Conservation (phyloP, 2,329 filamentous ascomycete genomes). For the Elsinoe australis region DNA sequence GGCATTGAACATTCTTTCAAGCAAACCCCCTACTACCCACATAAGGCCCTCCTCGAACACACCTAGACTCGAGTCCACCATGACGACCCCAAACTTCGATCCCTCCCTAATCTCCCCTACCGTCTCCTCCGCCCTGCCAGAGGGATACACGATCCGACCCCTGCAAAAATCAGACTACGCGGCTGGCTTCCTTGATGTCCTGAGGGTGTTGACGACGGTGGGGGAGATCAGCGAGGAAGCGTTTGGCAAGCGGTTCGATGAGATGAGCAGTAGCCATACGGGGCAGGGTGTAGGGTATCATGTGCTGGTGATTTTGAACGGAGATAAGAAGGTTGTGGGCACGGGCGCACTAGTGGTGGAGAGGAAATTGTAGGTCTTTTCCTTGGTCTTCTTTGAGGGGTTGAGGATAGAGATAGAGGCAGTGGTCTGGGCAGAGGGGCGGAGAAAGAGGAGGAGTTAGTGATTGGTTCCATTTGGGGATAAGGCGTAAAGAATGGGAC, state of each 20-base stretch:
- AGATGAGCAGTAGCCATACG: slow-evolving; percentile 49
- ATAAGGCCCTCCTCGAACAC: background rate
- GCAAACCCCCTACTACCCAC: background rate
- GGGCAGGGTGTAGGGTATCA: slow-evolving; percentile 67
- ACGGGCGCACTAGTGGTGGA: slow-evolving; percentile 87
- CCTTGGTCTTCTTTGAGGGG: background rate
- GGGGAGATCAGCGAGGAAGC: slow-evolving; percentile 70
- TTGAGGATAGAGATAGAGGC: background rate
- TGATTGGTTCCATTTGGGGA: background rate
- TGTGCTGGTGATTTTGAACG: slow-evolving; percentile 76
- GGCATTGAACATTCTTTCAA: background rate
- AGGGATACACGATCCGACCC: slow-evolving; percentile 75
- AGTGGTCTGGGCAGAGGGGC: background rate
- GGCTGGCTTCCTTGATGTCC: slow-evolving; percentile 78
- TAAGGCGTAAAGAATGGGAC: background rate
- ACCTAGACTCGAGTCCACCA: background rate
- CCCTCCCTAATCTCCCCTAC: slow-evolving; percentile 66
- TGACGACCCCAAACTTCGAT: slow-evolving; percentile 57
- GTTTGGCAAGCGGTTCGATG: slow-evolving; percentile 74
- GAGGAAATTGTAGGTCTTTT: slow-evolving; percentile 69
- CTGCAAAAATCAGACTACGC: slow-evolving; percentile 70
- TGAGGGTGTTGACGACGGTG: slow-evolving; percentile 86
- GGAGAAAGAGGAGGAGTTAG: background rate
- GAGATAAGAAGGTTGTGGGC: slow-evolving; percentile 64
- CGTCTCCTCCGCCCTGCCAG: slow-evolving; percentile 64